Evolutionary conservation across 164 flowering plant genomes (phyloP).

Genomic region (Paratinospora sagittata): DNA sequence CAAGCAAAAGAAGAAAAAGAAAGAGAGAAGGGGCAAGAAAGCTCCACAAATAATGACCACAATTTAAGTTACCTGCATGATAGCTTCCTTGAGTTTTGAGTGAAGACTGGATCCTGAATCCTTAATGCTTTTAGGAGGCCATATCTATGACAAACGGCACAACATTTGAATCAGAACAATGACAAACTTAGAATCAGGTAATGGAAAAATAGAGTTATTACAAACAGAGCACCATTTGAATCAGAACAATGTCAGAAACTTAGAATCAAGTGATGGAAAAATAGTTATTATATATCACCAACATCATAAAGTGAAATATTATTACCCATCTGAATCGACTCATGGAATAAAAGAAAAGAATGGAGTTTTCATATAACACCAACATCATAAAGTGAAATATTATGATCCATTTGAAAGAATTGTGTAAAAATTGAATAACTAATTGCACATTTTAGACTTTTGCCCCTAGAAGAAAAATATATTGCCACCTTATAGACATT

Average conservation of each 20-base stretch:
- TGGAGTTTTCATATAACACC: no score
- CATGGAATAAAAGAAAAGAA: no score
- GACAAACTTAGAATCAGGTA: not conserved
- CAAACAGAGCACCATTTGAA: no score
- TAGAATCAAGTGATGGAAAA: not conserved
- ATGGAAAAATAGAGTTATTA: no score
- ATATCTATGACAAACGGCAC: constrained; percentile 53
- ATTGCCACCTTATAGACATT: no score
- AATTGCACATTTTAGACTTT: no score
- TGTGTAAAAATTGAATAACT: not conserved
- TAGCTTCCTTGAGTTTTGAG: constrained; percentile 78
- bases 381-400: no score
- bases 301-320: not conserved
- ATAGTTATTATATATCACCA: not conserved
- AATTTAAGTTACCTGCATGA: constrained; percentile 54
- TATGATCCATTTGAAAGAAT: not conserved
- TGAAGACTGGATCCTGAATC: constrained; percentile 95
- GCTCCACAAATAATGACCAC: not conserved
- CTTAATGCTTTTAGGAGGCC: constrained; percentile 97
- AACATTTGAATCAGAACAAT: not conserved
- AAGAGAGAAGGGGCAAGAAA: not conserved
- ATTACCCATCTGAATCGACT: not conserved
- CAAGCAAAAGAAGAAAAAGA: not conserved
- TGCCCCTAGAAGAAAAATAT: no score
- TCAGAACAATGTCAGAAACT: not conserved